A percentile compares a stretch with the other conserved stretches of the same genome.
Evolutionary conservation across 371 early-diverging fungal species (phyloP).

Genomic region (Circinella minor): DNA sequence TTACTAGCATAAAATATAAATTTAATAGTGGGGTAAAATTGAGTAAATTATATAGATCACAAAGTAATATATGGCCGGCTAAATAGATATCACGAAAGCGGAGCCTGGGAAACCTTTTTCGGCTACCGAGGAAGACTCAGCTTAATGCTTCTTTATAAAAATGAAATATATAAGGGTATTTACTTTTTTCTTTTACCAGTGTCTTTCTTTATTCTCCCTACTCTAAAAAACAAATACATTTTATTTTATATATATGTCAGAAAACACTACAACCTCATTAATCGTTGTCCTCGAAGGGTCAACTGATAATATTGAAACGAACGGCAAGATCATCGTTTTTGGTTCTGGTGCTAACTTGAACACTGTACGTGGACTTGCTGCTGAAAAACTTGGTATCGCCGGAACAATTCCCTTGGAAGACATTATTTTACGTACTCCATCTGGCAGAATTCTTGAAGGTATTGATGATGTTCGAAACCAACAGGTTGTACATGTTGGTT

Average conservation of each 20-base stretch:
- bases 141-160: no score
- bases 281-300: slow-evolving; percentile 31
- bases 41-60: no score
- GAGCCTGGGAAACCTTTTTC: no score
- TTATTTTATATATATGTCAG: slow-evolving; percentile 19
- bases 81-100: no score
- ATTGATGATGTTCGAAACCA: slow-evolving; percentile 31
- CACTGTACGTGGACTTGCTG: slow-evolving; percentile 29
- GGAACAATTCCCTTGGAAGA: slow-evolving; percentile 16
- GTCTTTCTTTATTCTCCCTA: neutral
- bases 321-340: slow-evolving; percentile 29
- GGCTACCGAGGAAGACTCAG: no score
- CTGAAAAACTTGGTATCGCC: slow-evolving; percentile 31
- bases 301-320: slow-evolving; percentile 22
- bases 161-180: no score
- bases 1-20: no score
- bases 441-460: slow-evolving; percentile 24
- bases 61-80: no score
- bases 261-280: slow-evolving; percentile 29
- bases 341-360: slow-evolving; percentile 31
- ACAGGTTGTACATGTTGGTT: slow-evolving; percentile 31
- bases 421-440: slow-evolving; percentile 22
- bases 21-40: no score
- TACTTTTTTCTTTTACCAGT: neutral
- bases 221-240: neutral